These are phyloP conservation scores for Lecanosticta acicola DNA, from an alignment of 2,329 filamentous ascomycete species.

Conservation along the genomic window DNA sequence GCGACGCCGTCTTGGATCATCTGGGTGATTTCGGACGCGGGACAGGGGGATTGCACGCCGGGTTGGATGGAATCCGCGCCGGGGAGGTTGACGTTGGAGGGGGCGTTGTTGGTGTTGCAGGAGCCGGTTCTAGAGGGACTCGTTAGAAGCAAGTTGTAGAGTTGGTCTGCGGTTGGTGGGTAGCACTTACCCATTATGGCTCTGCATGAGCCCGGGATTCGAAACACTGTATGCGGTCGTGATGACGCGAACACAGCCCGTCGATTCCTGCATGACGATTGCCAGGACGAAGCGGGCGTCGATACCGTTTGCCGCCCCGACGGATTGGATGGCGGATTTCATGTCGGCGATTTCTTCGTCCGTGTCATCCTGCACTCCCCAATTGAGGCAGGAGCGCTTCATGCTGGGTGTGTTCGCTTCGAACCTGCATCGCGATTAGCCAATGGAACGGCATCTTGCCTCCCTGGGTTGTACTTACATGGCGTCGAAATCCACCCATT, in stretches of 20 bases:
- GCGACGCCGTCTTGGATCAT: slow-evolving; percentile 43
- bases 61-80: slow-evolving; percentile 20
- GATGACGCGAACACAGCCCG: slow-evolving; percentile 43
- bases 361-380: slow-evolving; percentile 35
- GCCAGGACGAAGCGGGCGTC: slow-evolving; percentile 41
- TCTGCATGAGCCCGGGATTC: slow-evolving; percentile 45
- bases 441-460: too few relatives aligned
- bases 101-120: slow-evolving; percentile 31
- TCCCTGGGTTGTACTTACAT: slow-evolving; percentile 24
- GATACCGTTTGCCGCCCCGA: slow-evolving; percentile 31
- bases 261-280: slow-evolving; percentile 43
- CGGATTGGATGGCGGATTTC: slow-evolving; percentile 32
- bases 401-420: slow-evolving; percentile 34
- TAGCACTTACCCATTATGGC: slow-evolving; percentile 35
- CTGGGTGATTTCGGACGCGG: slow-evolving; percentile 32
- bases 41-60: slow-evolving; percentile 37
- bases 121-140: slow-evolving; percentile 21
- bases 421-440: slow-evolving; percentile 25
- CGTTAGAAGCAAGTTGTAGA: too few relatives aligned
- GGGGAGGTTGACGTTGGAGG: slow-evolving; percentile 5
- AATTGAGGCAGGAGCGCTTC: slow-evolving; percentile 33
- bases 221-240: slow-evolving; percentile 37
- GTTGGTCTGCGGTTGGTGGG: too few relatives aligned
- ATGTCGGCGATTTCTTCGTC: slow-evolving; percentile 36
- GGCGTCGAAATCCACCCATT: slow-evolving; percentile 35